Evolutionary conservation across 176 grass and related monocot genomes (phyloP), one percentile per base, ranked within the genome.

Genomic region (Saccharum officinarum): DNA sequence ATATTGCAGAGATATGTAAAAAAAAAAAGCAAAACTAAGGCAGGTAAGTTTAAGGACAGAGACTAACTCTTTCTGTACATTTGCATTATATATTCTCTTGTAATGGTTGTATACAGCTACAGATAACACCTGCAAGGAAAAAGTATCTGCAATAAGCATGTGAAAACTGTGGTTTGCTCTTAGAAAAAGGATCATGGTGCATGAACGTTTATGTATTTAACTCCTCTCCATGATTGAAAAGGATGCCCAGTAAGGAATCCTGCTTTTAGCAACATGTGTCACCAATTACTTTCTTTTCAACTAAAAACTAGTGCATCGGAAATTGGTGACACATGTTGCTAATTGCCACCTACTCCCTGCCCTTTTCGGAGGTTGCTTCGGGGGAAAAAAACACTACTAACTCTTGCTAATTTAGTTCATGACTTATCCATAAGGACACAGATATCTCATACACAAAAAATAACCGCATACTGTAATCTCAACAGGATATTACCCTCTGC

Each of bases 101-200:
- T 95, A 98, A 74, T 98, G 96, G 81, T 98, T 98, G 87, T 98
- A 92, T 79, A 98, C 96, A 75, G 96, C 93, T 83, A 95, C 96
- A 28, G 96, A 95, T 60, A 98, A 79, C 38, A 95, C 96, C 96
- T 98, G 92, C 76, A 95, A 78, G 8, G n/a, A 68, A 61, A 65
- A 39, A 68, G 16, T 23, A 72, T 44, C 49, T 79, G 54, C 8
- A 22, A 86, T 78, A 80, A 84, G 61, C 75, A 41, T 3, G 60
- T 57, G 15, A 55, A 71, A 72, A 60, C 15, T 74, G 80, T 45
- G 13, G 62, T 66, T 78, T 12, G 13, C 18, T 30, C 41, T 64
- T 26, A 34, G 0, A 77, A 82, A 20, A 83, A 40, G 79, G 64
- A 82, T 47, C 26, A 74, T 22, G 23, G 15, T 7, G 7, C 40